phyloP scores from a whole-genome alignment of 106 monocot species.

The Apostasia ramifera region DNA sequence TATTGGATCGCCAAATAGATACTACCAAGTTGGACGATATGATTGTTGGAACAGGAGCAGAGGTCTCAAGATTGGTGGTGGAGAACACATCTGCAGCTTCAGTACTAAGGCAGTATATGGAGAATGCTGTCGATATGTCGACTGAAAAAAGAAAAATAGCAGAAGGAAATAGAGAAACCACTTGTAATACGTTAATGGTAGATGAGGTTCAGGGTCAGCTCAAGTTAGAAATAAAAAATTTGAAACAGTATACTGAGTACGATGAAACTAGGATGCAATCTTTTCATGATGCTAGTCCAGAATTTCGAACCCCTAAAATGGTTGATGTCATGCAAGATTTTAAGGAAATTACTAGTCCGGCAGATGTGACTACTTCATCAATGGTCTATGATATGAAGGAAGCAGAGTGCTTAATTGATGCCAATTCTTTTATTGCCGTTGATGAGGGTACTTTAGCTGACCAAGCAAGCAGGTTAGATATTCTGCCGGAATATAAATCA shows the following conservation, averaged over 20 bases:
- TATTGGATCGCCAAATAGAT: background rate
- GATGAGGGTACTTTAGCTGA: slow-evolving; percentile 2
- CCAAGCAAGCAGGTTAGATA: slow-evolving; percentile 1
- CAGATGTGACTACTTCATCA: slow-evolving; percentile 8
- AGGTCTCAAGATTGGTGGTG: background rate
- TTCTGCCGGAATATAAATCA: background rate
- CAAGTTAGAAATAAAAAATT: slow-evolving; percentile 8
- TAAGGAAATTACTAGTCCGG: slow-evolving; percentile 1
- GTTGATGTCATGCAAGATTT: slow-evolving; percentile 7
- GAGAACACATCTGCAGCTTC: slow-evolving; percentile 1
- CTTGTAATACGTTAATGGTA: background rate
- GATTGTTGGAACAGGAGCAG: background rate
- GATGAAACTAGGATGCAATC: background rate
- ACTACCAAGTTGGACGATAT: slow-evolving; percentile 3
- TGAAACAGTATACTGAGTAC: slow-evolving; percentile 1
- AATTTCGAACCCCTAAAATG: slow-evolving; percentile 3
- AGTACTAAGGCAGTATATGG: background rate
- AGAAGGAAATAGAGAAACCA: background rate
- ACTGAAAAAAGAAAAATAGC: background rate
- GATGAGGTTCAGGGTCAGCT: background rate
- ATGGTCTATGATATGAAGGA: slow-evolving; percentile 8
- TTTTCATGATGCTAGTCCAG: slow-evolving; percentile 8
- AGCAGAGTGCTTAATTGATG: background rate
- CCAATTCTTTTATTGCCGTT: background rate
- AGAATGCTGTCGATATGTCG: slow-evolving; percentile 3